A percentile compares a stretch with the other conserved stretches of the same genome.
These are phyloP conservation scores for Chalciporus piperatus DNA, from an alignment of 768 basidiomycete species.

Conservation along the genomic window DNA sequence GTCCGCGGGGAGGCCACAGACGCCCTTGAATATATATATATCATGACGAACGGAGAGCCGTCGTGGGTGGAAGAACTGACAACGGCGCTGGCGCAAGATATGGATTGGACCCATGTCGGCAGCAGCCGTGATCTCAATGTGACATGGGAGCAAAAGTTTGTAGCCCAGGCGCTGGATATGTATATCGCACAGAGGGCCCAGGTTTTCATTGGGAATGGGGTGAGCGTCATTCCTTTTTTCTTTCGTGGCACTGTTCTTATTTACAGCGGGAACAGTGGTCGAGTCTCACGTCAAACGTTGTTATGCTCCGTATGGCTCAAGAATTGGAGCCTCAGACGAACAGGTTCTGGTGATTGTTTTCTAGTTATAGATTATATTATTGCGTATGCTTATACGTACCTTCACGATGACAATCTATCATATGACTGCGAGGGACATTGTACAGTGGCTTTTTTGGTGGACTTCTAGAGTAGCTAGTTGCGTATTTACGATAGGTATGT, in stretches of 20 bases:
- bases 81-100: conserved; percentile 28
- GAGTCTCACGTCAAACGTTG: conserved; percentile 41
- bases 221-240: conserved; percentile 20
- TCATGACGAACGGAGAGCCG: conserved; percentile 45
- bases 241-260: conserved; percentile 5
- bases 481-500: too few species aligned
- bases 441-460: too few species aligned
- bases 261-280: conserved; percentile 34
- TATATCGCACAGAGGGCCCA: conserved; percentile 45
- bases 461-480: too few species aligned
- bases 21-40: conserved; percentile 38
- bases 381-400: not conserved
- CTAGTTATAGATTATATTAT: not conserved
- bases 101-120: conserved; percentile 37
- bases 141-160: conserved; percentile 41
- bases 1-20: conserved; percentile 27
- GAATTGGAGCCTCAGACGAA: conserved; percentile 27
- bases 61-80: conserved; percentile 45
- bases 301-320: conserved; percentile 36
- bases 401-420: too few species aligned
- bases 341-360: conserved; percentile 34
- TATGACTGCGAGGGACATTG: too few species aligned
- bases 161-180: conserved; percentile 51
- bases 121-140: conserved; percentile 43
- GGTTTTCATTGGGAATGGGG: conserved; percentile 56